These are phyloP conservation scores for Graphilbum ipis-grandicollis DNA, from an alignment of 2,329 filamentous ascomycete genomes.

Conservation along the genomic window DNA sequence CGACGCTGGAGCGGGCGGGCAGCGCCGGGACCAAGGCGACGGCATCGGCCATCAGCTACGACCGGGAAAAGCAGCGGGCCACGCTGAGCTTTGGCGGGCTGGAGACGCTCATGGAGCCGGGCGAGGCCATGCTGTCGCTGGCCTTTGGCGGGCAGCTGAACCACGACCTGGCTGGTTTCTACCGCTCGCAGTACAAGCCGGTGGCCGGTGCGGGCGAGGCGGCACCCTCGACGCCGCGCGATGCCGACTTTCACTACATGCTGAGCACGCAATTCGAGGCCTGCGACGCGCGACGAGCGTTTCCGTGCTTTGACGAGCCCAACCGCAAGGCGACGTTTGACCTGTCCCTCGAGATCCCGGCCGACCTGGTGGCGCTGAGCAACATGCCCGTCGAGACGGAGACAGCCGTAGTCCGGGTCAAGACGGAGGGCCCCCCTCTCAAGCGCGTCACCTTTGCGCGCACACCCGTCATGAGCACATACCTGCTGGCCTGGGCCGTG, in stretches of 20 bases:
- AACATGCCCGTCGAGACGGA: conserved; percentile 84
- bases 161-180: conserved; percentile 96
- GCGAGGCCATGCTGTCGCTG: conserved; percentile 43
- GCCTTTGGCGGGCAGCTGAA: conserved; percentile 64
- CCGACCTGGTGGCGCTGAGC: conserved; percentile 73
- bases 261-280: conserved; percentile 96
- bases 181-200: conserved; percentile 72
- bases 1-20: conserved; percentile 41
- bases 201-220: conserved; percentile 34
- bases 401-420: conserved; percentile 38
- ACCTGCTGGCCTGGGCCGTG: conserved; percentile 83
- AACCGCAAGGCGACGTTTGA: conserved; percentile 95
- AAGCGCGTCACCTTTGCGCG: conserved; percentile 65
- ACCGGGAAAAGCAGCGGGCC: conserved; percentile 69
- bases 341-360: conserved; percentile 79
- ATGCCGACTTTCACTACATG: conserved; percentile 53
- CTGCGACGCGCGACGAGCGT: conserved; percentile 83
- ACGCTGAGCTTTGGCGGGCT: conserved; percentile 35
- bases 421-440: conserved; percentile 42
- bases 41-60: conserved; percentile 56
- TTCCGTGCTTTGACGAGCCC: conserved; percentile 96
- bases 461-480: conserved; percentile 81
- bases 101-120: conserved; percentile 48
- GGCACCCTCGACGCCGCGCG: conserved; percentile 60
- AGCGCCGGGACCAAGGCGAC: conserved; percentile 39